Evolutionary conservation across 805 yeast genomes (phyloP), one percentile per base, ranked within the genome.

Genomic region (Starmerella tilneyi): DNA sequence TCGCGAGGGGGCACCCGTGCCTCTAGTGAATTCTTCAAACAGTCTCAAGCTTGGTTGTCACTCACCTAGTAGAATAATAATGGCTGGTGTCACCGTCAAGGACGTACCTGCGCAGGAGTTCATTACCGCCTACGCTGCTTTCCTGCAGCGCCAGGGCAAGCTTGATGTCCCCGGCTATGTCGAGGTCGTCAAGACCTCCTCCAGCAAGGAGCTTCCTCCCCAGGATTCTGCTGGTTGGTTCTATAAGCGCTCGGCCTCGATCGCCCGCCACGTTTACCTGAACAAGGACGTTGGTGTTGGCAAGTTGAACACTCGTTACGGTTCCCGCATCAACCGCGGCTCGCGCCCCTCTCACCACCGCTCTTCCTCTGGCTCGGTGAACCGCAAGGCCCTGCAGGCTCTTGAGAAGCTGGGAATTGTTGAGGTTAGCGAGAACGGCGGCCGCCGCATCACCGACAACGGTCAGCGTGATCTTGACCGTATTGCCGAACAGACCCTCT

Each of bases 391-490:
- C 62, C 78, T 92, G 67, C 98, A 92, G 76, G 80, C 97, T 65
- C 84, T 92, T 68, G 96, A 88, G 80, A 88, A 89, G 79, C 82
- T 92, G 59, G 97, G 97, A 72, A 85, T 92, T 62, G 76, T 92
- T 63, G 98, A 89, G 77, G 76, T 82, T 70, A 79, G 94, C 69
- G 84, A 86, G 74, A 85, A 84, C 75, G 96, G 96, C 71, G 98
- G 98, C 73, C 92, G 98, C 81, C 85, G 88, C 75, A 85, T 92
- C 80, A 82, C 96, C 57, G 96, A 85, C 71, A 84, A 86, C 75
- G 99, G 99, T 71, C 97, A 89, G 78, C 88, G 98, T 84, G 99
- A 92, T 78, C 83, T 92, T 77, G 99, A 92, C 78, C 96, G 99
- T 81, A 89, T 89, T 72, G 97, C 97, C 69, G 95, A 94, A 71